Base-by-base conservation (phyloP, 306 rosid species). In the Pterocarpus macrocarpus region DNA sequence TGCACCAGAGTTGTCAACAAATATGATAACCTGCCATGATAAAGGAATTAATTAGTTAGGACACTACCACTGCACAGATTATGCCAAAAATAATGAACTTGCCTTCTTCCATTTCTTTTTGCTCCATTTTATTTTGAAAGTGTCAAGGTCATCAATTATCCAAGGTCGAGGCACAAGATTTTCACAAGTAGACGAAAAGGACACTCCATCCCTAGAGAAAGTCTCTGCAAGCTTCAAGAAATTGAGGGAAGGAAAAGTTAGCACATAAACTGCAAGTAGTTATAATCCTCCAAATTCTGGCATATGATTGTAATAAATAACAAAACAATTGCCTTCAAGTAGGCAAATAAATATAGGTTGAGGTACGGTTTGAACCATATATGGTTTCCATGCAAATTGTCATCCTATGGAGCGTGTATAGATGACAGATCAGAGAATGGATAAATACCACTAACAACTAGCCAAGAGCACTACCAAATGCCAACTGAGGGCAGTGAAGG, bases 1-100 rank as follows among this genome's bases (percentile, higher is more conserved):
- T 8, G 98, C 99, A 80, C 99, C 99, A 49, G 99, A 95, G 87
- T 95, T 95, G 85, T 93, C 99, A 52, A 95, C 98, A 91, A 95
- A 95, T 80, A 95, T 95, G 85, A 95, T 80, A 77, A 84, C 98
- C 99, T 95, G 90, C 55, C 22, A 80, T 39, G 35, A 55, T 71
- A 88, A 56, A 22, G 70, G 16, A 80, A 73, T 6, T 66, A 32
- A 72, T 39, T 7, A 39, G 28, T 89, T 64, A 86, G 61, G 53
- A 71, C 74, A 77, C 58, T 64, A 70, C 50, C 64, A 43, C 33
- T 71, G 43, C 39, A 41, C 7, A 62, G 41, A 73, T 59, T 16
- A 81, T 39, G 1, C 41, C 78, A 77, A 72, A 52, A 22, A 22
- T 22, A 22, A 22, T 22, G 76, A 57, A 85, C 94, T 87, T 82